Percentiles rank a stretch among this genome's conserved stretches.
Conservation (phyloP, 305 asterid genomes). For the Fraxinus floribunda region DNA sequence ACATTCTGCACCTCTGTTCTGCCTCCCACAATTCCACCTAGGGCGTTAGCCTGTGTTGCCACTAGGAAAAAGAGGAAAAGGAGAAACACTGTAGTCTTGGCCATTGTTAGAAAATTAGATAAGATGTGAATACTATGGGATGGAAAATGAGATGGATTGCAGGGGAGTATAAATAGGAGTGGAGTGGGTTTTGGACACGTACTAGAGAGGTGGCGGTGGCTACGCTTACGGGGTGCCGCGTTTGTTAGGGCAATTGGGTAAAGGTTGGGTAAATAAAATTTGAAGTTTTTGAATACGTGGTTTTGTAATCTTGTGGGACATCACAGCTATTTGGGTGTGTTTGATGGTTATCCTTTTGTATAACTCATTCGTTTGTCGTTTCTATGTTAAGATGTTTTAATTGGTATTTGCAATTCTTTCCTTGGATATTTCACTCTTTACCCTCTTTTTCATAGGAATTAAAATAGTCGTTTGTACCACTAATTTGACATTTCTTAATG, state of each 20-base stretch:
- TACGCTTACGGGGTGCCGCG: constrained; percentile 35
- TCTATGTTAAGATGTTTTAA: background rate
- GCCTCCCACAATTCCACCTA: constrained; percentile 41
- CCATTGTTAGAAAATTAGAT: constrained; percentile 13
- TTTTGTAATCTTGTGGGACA: background rate
- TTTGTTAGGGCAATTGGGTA: background rate
- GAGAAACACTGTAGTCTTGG: background rate
- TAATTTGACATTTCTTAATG: too few species aligned
- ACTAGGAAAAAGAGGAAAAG: background rate
- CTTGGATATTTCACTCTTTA: background rate
- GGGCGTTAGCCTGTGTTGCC: background rate
- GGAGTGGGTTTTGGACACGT: constrained; percentile 26
- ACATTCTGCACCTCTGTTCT: constrained; percentile 38
- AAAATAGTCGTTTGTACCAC: too few species aligned
- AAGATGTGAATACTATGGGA: background rate
- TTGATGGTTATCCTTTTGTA: background rate
- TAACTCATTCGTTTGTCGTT: background rate
- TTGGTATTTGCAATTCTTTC: background rate
- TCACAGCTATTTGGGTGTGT: background rate
- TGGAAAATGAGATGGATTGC: background rate
- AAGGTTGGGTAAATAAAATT: background rate
- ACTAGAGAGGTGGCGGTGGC: constrained; percentile 27
- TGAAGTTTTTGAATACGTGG: background rate
- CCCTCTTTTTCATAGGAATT: background rate
- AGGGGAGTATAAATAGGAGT: background rate